Evolutionary conservation across 2,329 filamentous ascomycete species (phyloP).

Genomic region (Epichloe elymi): DNA sequence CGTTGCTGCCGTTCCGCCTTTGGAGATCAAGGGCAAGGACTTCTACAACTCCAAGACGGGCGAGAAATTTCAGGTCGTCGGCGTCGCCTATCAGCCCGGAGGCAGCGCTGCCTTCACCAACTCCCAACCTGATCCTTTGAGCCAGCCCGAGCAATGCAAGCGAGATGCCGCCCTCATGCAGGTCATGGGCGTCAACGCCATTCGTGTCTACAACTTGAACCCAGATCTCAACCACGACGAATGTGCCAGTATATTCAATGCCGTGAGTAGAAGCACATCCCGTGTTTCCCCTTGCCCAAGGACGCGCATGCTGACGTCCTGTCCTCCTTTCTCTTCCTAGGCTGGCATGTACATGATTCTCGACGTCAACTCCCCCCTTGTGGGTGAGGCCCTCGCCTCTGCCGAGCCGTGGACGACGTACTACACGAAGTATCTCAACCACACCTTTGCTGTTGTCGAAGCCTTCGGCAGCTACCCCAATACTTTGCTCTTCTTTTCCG

Average conservation of each 20-base stretch:
- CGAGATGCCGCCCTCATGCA: slow-evolving; percentile 56
- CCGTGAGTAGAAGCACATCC: slow-evolving; percentile 20
- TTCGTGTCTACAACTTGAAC: slow-evolving; percentile 58
- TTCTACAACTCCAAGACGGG: slow-evolving; percentile 47
- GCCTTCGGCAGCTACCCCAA: slow-evolving; percentile 55
- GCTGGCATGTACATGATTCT: slow-evolving; percentile 58
- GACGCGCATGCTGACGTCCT: not conserved
- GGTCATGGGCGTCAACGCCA: slow-evolving; percentile 50
- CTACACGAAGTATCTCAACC: slow-evolving; percentile 47
- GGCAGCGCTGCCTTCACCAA: slow-evolving; percentile 47
- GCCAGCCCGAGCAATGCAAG: slow-evolving; percentile 42
- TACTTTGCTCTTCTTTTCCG: slow-evolving; percentile 61
- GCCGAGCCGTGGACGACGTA: slow-evolving; percentile 45
- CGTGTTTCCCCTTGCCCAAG: not conserved
- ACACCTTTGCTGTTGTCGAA: slow-evolving; percentile 54
- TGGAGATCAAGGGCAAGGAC: slow-evolving; percentile 42
- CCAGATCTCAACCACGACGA: slow-evolving; percentile 53
- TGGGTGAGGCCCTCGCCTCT: slow-evolving; percentile 43
- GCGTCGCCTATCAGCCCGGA: slow-evolving; percentile 57
- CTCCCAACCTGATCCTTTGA: slow-evolving; percentile 44
- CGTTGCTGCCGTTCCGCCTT: slow-evolving; percentile 41
- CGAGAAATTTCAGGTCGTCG: slow-evolving; percentile 51
- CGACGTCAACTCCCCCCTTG: slow-evolving; percentile 51
- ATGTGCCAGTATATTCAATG: slow-evolving; percentile 56
- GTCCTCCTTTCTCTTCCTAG: slow-evolving; percentile 11